These are phyloP conservation scores for Rosa lucieae DNA, from an alignment of 306 rosid species.

Conservation along the genomic window DNA sequence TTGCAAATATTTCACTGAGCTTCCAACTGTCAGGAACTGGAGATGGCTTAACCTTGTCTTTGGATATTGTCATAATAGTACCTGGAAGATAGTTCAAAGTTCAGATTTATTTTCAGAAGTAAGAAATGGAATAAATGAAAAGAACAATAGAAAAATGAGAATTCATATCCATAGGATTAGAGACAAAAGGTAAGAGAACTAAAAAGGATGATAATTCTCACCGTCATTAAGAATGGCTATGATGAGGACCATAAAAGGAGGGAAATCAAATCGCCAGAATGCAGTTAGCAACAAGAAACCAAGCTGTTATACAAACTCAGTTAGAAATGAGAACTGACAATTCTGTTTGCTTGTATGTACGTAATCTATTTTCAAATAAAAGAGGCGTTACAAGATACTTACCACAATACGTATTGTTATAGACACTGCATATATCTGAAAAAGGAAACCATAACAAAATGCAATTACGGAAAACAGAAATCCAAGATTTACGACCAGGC, in stretches of 20 bases:
- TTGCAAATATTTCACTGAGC: constrained; percentile 26
- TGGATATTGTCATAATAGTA: constrained; percentile 26
- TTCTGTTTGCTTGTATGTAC: background rate
- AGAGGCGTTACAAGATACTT: background rate
- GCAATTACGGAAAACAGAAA: background rate
- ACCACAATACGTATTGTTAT: constrained; percentile 28
- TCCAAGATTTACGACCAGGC: constrained; percentile 1
- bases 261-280: constrained; percentile 20
- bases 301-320: constrained; percentile 7
- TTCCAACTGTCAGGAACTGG: constrained; percentile 25
- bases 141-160: background rate
- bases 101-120: background rate
- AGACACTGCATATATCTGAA: constrained; percentile 27
- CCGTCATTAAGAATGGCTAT: constrained; percentile 26
- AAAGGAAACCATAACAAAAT: background rate
- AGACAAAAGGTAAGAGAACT: background rate
- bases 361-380: background rate
- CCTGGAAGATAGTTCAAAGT: constrained; percentile 7
- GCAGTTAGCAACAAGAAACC: constrained; percentile 23
- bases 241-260: constrained; percentile 27
- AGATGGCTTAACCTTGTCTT: constrained; percentile 28
- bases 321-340: constrained; percentile 7
- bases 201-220: background rate
- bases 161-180: background rate
- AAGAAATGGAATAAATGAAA: background rate